Base-by-base conservation (phyloP, 2,329 filamentous ascomycete species). In the Ophiostoma quercus region DNA sequence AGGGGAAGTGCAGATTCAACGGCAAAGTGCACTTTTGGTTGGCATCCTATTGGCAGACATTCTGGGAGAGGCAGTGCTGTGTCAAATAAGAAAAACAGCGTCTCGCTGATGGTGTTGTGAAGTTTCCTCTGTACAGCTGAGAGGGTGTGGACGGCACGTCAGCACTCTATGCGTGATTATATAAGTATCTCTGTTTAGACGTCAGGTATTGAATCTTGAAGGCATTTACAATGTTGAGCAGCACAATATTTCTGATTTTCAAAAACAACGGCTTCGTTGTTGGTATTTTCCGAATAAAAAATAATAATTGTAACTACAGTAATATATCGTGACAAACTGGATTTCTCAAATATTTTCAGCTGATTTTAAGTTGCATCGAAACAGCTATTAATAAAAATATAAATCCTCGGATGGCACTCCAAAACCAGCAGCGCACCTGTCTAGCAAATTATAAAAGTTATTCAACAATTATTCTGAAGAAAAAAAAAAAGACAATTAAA, bases 61-160 rank as follows among this genome's bases (percentile, higher is more conserved):
- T 47, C 1, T 47, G 43, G 5, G 16, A 47, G 19, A 7, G 43
- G 43, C 43, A 47, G 43, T 47, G 43, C 43, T 47, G 43, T n/a
- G 16, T 47, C 43, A 7, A 47, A 47, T 57, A 16, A 51, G 12
- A 14, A 25, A 29, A 57, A 9, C 8, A n/a, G 51, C 51, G 51
- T 57, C 51, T 57, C 51, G 51, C 51, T 57, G 51, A 14, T 57
- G 51, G 51, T 57, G 51, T 25, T 57, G 47, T 22, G 51, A 25
- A 57, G 25, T 29, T 29, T 2, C 25, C 25, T 29, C 9, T 2
- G 51, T 19, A 5, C 9, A 25, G 51, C 51, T 57, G 51, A 57
- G 47, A 29, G 16, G 51, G 51, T 57, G 51, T 57, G 51, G 51
- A 11, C 51, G 51, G 51, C n/a, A 57, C 51, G 51, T 57, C 43